These are phyloP conservation scores for Globisporangium uncinulatum DNA, from an alignment of 352 stramenopile species.

Conservation along the genomic window DNA sequence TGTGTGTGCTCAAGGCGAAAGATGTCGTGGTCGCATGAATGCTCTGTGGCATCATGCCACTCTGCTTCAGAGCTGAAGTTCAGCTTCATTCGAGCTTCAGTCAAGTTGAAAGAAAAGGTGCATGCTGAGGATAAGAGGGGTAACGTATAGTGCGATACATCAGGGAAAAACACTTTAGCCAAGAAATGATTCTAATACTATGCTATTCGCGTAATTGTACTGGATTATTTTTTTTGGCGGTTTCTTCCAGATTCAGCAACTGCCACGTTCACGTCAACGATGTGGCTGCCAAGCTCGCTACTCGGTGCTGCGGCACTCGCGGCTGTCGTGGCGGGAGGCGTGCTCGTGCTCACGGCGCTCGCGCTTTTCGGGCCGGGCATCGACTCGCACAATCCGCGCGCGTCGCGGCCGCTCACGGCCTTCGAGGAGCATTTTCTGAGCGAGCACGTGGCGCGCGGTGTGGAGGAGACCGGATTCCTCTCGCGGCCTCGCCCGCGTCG, in stretches of 20 bases:
- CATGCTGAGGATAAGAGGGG: too few relatives aligned
- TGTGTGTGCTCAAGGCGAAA: too few relatives aligned
- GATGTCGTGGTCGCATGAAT: too few relatives aligned
- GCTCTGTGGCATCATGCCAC: too few relatives aligned
- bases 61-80: too few relatives aligned
- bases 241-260: neutral
- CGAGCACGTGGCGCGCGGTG: slow-evolving; percentile 32
- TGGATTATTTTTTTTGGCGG: too few relatives aligned
- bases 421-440: slow-evolving; percentile 52
- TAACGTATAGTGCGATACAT: too few relatives aligned
- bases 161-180: too few relatives aligned
- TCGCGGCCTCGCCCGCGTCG: slow-evolving; percentile 29
- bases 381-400: slow-evolving; percentile 38
- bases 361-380: slow-evolving; percentile 52
- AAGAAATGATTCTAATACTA: too few relatives aligned
- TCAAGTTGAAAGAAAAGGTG: too few relatives aligned
- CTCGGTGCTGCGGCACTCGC: slow-evolving; percentile 18
- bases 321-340: slow-evolving; percentile 13
- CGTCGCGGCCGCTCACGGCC: slow-evolving; percentile 26
- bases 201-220: too few relatives aligned
- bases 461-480: slow-evolving; percentile 49
- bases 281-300: slow-evolving; percentile 20
- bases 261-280: neutral
- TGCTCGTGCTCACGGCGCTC: neutral
- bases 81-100: too few relatives aligned